Percentiles rank a stretch among this genome's conserved stretches.
Evolutionary conservation across 306 rosid species (phyloP).

Genomic region (Mimosa bimucronata): DNA sequence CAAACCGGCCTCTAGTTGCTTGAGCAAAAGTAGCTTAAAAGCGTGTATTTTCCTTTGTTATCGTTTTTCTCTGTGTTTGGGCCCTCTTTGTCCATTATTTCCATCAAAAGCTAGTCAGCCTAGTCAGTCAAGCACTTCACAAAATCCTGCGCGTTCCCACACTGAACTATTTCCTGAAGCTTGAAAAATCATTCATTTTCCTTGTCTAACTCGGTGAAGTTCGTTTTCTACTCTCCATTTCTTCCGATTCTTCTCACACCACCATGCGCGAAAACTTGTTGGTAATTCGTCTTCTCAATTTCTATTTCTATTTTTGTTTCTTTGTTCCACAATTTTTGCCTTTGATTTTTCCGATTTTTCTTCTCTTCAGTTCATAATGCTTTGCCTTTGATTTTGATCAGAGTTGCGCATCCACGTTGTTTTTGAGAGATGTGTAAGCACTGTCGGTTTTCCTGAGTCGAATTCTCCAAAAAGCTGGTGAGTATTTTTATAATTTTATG

Average conservation of each 20-base stretch:
- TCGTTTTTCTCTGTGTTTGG: not conserved
- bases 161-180: conserved; percentile 1
- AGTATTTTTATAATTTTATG: not conserved
- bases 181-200: conserved; percentile 5
- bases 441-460: not conserved
- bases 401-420: conserved; percentile 19
- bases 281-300: not conserved
- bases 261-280: not conserved
- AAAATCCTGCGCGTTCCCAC: conserved; percentile 29
- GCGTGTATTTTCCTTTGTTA: not conserved
- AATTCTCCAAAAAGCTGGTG: not conserved
- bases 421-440: not conserved
- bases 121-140: conserved; percentile 9
- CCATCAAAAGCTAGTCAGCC: conserved; percentile 2
- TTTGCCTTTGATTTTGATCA: conserved; percentile 16
- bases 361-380: not conserved
- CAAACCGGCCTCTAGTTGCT: not conserved
- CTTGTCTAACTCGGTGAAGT: conserved; percentile 14
- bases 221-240: conserved; percentile 10
- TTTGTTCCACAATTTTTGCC: not conserved
- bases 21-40: not conserved
- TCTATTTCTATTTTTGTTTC: not conserved
- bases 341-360: not conserved
- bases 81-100: not conserved
- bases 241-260: not conserved